Percentiles rank a stretch among this genome's conserved stretches.
phyloP scores from a whole-genome alignment of 2,329 filamentous ascomycete genomes.

The Lachnellula occidentalis region DNA sequence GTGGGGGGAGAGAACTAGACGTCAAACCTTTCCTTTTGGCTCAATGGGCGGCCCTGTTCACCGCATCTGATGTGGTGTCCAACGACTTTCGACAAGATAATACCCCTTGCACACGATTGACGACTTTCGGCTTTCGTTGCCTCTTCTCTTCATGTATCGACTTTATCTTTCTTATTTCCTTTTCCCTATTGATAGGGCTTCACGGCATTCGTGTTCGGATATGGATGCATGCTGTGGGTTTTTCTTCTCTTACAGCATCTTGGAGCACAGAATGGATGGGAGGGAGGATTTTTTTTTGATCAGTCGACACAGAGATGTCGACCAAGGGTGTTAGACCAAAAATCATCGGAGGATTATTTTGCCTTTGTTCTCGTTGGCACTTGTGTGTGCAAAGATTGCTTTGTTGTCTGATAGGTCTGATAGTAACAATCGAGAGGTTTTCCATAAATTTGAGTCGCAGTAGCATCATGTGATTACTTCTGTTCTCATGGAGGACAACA shows the following conservation, averaged over 20 bases:
- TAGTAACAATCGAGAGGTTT: background rate
- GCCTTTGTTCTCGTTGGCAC: constrained; percentile 3
- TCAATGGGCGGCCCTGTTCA: constrained; percentile 23
- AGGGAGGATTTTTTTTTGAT: constrained; percentile 18
- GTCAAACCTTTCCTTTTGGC: constrained; percentile 15
- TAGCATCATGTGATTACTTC: background rate
- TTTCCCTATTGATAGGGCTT: constrained; percentile 4
- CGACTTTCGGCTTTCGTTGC: constrained; percentile 23
- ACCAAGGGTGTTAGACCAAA: constrained; percentile 10
- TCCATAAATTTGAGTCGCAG: background rate
- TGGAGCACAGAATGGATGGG: constrained; percentile 8
- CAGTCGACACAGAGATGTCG: background rate
- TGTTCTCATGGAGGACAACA: background rate
- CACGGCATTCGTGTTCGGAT: background rate
- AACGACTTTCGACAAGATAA: constrained; percentile 25
- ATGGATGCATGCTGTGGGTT: background rate
- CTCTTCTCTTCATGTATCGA: constrained; percentile 28
- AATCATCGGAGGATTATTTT: constrained; percentile 2
- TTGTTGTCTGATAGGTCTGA: background rate
- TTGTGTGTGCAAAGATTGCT: background rate
- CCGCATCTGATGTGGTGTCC: constrained; percentile 17
- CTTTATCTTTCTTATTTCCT: constrained; percentile 15
- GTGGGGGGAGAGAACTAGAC: constrained; percentile 25
- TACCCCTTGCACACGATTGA: constrained; percentile 28
- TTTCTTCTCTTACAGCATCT: background rate